Evolutionary conservation across 2,329 filamentous ascomycete genomes (phyloP).

Genomic region (Berkeleyomyces rouxiae): DNA sequence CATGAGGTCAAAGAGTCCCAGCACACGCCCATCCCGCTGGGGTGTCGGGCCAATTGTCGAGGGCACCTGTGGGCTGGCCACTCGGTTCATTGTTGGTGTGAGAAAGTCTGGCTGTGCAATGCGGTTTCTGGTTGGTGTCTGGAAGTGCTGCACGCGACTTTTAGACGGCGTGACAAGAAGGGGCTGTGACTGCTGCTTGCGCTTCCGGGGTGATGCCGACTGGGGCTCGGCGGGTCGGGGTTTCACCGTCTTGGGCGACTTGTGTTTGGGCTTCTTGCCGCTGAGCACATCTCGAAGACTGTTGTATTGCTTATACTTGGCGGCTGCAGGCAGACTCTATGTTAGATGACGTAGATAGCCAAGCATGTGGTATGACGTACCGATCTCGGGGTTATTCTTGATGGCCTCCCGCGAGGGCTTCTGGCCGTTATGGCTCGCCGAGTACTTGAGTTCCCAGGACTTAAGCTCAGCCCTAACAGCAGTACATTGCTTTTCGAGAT

Average conservation of each 20-base stretch:
- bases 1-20: slow-evolving; percentile 62
- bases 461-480: slow-evolving; percentile 55
- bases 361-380: slow-evolving; percentile 27
- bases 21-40: slow-evolving; percentile 58
- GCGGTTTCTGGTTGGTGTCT: slow-evolving; percentile 20
- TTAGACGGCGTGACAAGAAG: slow-evolving; percentile 31
- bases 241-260: slow-evolving; percentile 19
- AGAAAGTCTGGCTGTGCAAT: slow-evolving; percentile 25
- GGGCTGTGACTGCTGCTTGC: slow-evolving; percentile 14
- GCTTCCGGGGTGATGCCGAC: slow-evolving; percentile 34
- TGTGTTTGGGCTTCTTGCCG: slow-evolving; percentile 30
- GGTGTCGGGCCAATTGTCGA: slow-evolving; percentile 61
- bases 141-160: slow-evolving; percentile 13
- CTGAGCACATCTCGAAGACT: slow-evolving; percentile 42
- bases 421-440: slow-evolving; percentile 41
- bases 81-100: slow-evolving; percentile 40
- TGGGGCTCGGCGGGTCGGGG: slow-evolving; percentile 19
- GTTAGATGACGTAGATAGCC: not conserved
- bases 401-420: slow-evolving; percentile 63
- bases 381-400: slow-evolving; percentile 54
- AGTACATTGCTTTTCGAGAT: slow-evolving; percentile 34
- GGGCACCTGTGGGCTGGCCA: slow-evolving; percentile 35
- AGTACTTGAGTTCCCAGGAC: slow-evolving; percentile 55
- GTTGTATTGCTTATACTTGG: slow-evolving; percentile 66
- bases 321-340: slow-evolving; percentile 23